Conservation (phyloP, 495 filamentous ascomycete genomes). For the Aspergillus campestris region DNA sequence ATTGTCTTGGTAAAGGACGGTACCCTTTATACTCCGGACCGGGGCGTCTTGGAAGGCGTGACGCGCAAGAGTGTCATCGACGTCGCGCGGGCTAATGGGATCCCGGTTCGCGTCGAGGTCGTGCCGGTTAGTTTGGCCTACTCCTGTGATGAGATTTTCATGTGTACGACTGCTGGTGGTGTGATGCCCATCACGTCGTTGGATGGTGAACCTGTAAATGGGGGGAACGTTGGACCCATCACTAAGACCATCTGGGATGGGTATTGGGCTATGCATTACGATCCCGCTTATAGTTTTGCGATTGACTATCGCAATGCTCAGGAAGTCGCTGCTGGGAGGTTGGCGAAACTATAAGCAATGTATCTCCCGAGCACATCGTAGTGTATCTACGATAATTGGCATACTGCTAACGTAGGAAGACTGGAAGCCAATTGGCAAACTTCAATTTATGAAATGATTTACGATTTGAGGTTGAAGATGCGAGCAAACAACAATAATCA, state of each 20-base stretch:
- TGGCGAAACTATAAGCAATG: too few relatives aligned
- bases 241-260: conserved; percentile 32
- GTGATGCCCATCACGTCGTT: conserved; percentile 30
- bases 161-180: conserved; percentile 30
- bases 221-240: conserved; percentile 24
- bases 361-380: too few relatives aligned
- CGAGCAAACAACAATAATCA: too few relatives aligned
- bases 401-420: too few relatives aligned
- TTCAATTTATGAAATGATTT: too few relatives aligned
- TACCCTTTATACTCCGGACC: conserved; percentile 19
- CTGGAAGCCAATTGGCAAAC: too few relatives aligned
- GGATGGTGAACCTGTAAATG: conserved; percentile 24
- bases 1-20: conserved; percentile 21
- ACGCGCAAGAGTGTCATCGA: conserved; percentile 26
- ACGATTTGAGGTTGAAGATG: too few relatives aligned
- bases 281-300: conserved; percentile 18
- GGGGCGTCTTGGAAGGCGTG: conserved; percentile 24
- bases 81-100: conserved; percentile 13
- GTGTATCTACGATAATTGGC: too few relatives aligned
- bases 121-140: conserved; percentile 23
- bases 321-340: too few relatives aligned
- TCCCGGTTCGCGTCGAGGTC: conserved; percentile 17
- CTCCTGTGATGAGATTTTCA: conserved; percentile 24
- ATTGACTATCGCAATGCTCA: not conserved
- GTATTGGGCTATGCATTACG: conserved; percentile 30